Conservation (phyloP, 192 early-diverging fungal species). For the Coemansia sp. region DNA sequence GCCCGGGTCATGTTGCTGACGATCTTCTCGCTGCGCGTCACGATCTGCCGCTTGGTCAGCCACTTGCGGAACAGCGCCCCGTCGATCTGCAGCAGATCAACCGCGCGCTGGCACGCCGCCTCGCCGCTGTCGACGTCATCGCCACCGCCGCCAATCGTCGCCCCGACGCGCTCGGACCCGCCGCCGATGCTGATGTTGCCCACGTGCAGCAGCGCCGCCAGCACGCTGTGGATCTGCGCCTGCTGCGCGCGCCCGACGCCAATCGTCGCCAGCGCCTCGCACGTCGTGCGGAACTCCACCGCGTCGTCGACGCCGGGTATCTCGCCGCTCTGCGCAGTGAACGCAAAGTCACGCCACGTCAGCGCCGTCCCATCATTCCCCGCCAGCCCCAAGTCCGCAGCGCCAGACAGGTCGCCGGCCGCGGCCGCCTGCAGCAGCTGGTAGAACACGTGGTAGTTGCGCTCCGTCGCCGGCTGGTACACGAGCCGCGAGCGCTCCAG, state of each 20-base stretch:
- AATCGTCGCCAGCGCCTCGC: slow-evolving; percentile 81
- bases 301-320: slow-evolving; percentile 92
- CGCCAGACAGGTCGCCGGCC: slow-evolving; percentile 48
- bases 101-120: slow-evolving; percentile 69
- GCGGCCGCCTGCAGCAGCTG: slow-evolving; percentile 94
- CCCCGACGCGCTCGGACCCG: slow-evolving; percentile 61
- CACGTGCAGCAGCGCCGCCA: slow-evolving; percentile 92
- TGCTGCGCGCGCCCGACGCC: slow-evolving; percentile 84
- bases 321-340: slow-evolving; percentile 81
- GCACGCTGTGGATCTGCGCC: slow-evolving; percentile 88
- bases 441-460: slow-evolving; percentile 99
- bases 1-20: slow-evolving; percentile 72
- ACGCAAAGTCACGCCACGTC: slow-evolving; percentile 79
- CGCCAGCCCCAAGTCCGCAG: slow-evolving; percentile 19
- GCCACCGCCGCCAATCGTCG: slow-evolving; percentile 79
- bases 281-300: slow-evolving; percentile 88
- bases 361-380: not conserved
- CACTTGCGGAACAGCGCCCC: slow-evolving; percentile 87
- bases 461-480: slow-evolving; percentile 90
- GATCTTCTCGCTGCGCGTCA: slow-evolving; percentile 91
- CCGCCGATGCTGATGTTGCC: slow-evolving; percentile 92
- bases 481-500: slow-evolving; percentile 95
- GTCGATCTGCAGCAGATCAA: slow-evolving; percentile 79
- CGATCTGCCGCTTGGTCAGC: slow-evolving; percentile 93
- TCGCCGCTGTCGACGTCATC: not conserved